Evolutionary conservation across 2,329 filamentous ascomycete genomes (phyloP), one percentile per base, ranked within the genome.

Genomic region (Exophiala calicioides): DNA sequence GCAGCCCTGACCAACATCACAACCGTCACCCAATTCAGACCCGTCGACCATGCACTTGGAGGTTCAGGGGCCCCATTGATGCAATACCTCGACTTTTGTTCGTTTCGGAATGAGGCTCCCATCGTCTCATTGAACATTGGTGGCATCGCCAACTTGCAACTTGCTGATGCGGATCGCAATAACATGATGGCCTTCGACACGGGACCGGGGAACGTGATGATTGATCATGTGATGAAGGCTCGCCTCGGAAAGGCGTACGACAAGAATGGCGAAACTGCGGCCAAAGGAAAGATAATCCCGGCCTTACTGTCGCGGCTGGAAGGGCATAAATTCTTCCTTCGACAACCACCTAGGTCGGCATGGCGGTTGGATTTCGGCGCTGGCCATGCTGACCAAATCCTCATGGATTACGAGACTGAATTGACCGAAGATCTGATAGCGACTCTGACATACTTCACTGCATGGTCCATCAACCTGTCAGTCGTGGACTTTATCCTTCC

Each of bases 131-230:
- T 64, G 8, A 64, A 64, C 34, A 64, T 50, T 12, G 62, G 61
- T 21, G 62, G 62, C n/a, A 64, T 64, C 15, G 61, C 61, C 27
- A 63, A 64, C 44, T 26, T 64, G 37, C 62, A 64, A 47, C 56
- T 62, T 5, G 62, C 60, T 12, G 45, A 62, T 15, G 40, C 46
- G 15, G 60, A 63, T 33, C 56, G 62, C 10, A 51, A 53, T 50
- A 52, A 60, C 39, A 64, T 63, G 62, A 63, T 63, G 61, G 62
- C 61, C 2, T 64, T 64, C 44, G 62, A 64, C 34, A 63, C 61
- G 2, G 60, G 60, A 4, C 39, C 61, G 44, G 32, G 60, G 50
- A 64, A 64, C 33, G 62, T 64, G 40, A 63, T 63, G 55, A 56
- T 64, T 29, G 61, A 63, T 42, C 61, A 64, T 41, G 55, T 64